Conservation (phyloP, 495 filamentous ascomycete species). For the Penicillium canariense region DNA sequence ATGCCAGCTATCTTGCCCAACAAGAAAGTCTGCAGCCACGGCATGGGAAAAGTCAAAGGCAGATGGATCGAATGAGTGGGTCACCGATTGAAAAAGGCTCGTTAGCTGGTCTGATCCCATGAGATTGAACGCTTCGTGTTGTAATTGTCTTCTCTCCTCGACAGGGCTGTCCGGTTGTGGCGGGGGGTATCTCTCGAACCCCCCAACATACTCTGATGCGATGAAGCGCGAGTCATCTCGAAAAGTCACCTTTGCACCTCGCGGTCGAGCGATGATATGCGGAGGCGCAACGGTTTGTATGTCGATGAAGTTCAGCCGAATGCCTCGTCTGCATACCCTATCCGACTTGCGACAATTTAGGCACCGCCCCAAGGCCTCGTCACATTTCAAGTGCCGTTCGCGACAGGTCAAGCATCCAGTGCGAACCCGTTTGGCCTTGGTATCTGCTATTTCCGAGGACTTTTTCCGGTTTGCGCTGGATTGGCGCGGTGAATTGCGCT, state of each 20-base stretch:
- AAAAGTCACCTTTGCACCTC: slow-evolving; percentile 73
- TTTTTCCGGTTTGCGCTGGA: slow-evolving; percentile 24
- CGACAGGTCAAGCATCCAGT: slow-evolving; percentile 79
- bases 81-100: slow-evolving; percentile 27
- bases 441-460: slow-evolving; percentile 22
- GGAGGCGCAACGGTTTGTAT: slow-evolving; percentile 71
- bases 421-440: slow-evolving; percentile 67
- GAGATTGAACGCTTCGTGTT: slow-evolving; percentile 38
- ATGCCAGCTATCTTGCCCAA: slow-evolving; percentile 23
- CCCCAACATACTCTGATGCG: slow-evolving; percentile 88
- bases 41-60: slow-evolving; percentile 20
- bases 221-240: slow-evolving; percentile 88
- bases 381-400: slow-evolving; percentile 75
- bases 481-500: slow-evolving; percentile 21
- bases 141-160: slow-evolving; percentile 32
- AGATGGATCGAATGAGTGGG: slow-evolving; percentile 27
- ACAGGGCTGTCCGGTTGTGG: slow-evolving; percentile 38
- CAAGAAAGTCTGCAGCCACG: slow-evolving; percentile 14
- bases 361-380: slow-evolving; percentile 78
- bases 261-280: slow-evolving; percentile 53
- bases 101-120: slow-evolving; percentile 29
- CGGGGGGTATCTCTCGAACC: slow-evolving; percentile 68
- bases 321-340: slow-evolving; percentile 78
- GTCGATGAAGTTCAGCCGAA: slow-evolving; percentile 92
- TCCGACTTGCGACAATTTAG: slow-evolving; percentile 87